These are phyloP conservation scores for Esteya vermicola DNA, from an alignment of 2,329 filamentous ascomycete genomes.

Conservation along the genomic window DNA sequence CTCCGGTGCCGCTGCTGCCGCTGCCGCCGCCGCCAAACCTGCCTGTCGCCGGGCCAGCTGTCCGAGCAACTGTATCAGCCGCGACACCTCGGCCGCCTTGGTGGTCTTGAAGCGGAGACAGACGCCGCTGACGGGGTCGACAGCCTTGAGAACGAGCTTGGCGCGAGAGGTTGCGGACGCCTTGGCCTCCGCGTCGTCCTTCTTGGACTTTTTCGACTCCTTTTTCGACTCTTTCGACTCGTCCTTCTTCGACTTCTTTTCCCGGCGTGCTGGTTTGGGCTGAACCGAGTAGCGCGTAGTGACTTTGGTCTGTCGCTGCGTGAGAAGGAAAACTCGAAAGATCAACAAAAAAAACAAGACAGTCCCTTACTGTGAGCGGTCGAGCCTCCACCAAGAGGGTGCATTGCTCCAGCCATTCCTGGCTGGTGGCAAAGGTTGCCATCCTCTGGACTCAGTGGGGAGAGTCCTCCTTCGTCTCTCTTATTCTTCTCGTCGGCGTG, in stretches of 20 bases:
- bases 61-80: slow-evolving; percentile 65
- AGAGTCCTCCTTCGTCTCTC: too few relatives aligned
- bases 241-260: slow-evolving; percentile 10
- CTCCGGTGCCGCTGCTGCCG: slow-evolving; percentile 24
- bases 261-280: slow-evolving; percentile 18
- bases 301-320: slow-evolving; percentile 68
- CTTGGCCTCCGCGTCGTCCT: slow-evolving; percentile 13
- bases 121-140: slow-evolving; percentile 66
- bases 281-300: slow-evolving; percentile 81
- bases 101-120: slow-evolving; percentile 84
- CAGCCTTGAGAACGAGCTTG: slow-evolving; percentile 75
- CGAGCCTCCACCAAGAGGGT: slow-evolving; percentile 72
- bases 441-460: too few relatives aligned
- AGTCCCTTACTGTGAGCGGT: slow-evolving; percentile 57
- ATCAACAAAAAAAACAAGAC: not conserved
- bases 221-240: slow-evolving; percentile 8
- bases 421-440: slow-evolving; percentile 67
- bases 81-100: slow-evolving; percentile 78
- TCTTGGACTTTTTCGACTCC: slow-evolving; percentile 10
- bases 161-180: slow-evolving; percentile 33
- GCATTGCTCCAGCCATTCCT: slow-evolving; percentile 87
- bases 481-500: too few relatives aligned
- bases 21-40: slow-evolving; percentile 29
- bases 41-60: slow-evolving; percentile 58
- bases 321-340: slow-evolving; percentile 1